These are phyloP conservation scores for Globisporangium irregulare DNA, from an alignment of 352 stramenopile species.

Conservation along the genomic window DNA sequence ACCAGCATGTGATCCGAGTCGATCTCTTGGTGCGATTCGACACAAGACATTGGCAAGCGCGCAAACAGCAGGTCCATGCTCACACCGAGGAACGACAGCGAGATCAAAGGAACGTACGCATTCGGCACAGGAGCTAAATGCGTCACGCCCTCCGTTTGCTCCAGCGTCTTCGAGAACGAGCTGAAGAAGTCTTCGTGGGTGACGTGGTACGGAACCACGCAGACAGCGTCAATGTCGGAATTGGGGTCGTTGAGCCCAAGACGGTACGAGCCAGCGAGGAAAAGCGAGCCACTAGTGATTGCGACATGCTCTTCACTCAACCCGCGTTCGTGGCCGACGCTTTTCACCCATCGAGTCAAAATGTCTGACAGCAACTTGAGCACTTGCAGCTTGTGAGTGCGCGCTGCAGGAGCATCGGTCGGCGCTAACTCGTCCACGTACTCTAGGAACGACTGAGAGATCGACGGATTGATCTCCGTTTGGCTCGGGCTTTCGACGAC, in stretches of 20 bases:
- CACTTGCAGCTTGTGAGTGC: constrained; percentile 68
- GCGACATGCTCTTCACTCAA: constrained; percentile 72
- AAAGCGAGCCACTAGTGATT: constrained; percentile 71
- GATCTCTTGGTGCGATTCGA: constrained; percentile 78
- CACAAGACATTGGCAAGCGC: constrained; percentile 51
- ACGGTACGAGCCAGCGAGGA: constrained; percentile 85
- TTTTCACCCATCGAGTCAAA: constrained; percentile 74
- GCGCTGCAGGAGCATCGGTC: constrained; percentile 38
- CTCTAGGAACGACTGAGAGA: constrained; percentile 44
- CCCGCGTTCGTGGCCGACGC: constrained; percentile 58
- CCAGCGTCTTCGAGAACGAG: constrained; percentile 65
- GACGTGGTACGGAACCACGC: constrained; percentile 77
- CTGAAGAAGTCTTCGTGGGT: constrained; percentile 86
- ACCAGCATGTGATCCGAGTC: constrained; percentile 88
- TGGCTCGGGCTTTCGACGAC: constrained; percentile 46
- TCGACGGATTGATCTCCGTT: constrained; percentile 25
- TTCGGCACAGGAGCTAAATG: constrained; percentile 79
- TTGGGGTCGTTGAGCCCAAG: constrained; percentile 79
- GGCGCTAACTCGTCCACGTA: constrained; percentile 61
- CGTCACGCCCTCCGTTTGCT: constrained; percentile 61
- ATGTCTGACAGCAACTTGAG: constrained; percentile 70
- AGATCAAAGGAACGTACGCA: constrained; percentile 93
- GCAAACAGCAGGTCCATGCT: constrained; percentile 93
- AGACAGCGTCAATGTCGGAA: constrained; percentile 85
- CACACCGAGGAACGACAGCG: constrained; percentile 84